phyloP scores from a whole-genome alignment of 352 stramenopile species.

The Globisporangium recalcitrans region DNA sequence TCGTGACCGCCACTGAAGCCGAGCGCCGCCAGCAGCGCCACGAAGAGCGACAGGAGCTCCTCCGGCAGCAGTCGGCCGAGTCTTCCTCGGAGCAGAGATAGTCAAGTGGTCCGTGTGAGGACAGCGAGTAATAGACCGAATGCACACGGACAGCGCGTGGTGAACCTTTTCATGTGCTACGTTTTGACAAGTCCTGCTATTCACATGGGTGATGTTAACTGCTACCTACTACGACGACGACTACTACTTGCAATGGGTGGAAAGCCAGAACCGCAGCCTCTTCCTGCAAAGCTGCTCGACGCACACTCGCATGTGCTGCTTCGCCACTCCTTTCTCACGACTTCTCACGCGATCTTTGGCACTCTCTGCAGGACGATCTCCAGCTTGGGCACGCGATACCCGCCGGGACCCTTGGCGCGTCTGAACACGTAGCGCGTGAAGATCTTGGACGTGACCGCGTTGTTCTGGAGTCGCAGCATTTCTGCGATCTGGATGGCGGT shows the following conservation, averaged over 20 bases:
- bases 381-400: slow-evolving; percentile 66
- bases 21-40: slow-evolving; percentile 62
- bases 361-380: slow-evolving; percentile 58
- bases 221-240: slow-evolving; percentile 1
- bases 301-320: background rate
- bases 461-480: slow-evolving; percentile 61
- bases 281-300: background rate
- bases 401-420: slow-evolving; percentile 38
- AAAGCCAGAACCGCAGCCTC: background rate
- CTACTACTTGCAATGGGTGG: background rate
- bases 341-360: slow-evolving; percentile 24
- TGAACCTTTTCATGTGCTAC: background rate
- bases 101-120: background rate
- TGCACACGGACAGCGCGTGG: background rate
- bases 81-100: slow-evolving; percentile 6
- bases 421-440: slow-evolving; percentile 62
- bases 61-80: slow-evolving; percentile 15
- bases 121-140: slow-evolving; percentile 10
- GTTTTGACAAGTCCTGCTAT: background rate
- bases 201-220: slow-evolving; percentile 4
- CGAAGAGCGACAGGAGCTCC: slow-evolving; percentile 44
- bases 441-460: slow-evolving; percentile 55
- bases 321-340: background rate
- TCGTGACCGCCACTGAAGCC: slow-evolving; percentile 72
- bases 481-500: slow-evolving; percentile 68